These are phyloP conservation scores for Xanthoparmelia taractica DNA, from an alignment of 495 filamentous ascomycete species.

Conservation along the genomic window DNA sequence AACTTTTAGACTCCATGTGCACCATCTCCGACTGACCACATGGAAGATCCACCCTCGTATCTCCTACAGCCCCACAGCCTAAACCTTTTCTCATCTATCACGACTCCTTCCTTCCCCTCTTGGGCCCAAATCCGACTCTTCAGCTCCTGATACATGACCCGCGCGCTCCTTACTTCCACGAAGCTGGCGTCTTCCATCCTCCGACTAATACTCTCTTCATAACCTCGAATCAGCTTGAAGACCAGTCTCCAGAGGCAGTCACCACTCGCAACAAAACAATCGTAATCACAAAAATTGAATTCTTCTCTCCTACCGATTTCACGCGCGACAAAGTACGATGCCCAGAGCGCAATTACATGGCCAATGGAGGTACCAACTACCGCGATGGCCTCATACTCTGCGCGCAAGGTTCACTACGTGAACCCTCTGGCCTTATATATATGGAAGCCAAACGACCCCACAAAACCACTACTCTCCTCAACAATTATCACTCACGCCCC, in stretches of 20 bases:
- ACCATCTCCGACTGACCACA: not conserved
- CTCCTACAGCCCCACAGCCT: conserved; percentile 24
- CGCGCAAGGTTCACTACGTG: conserved; percentile 43
- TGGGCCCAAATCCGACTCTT: conserved; percentile 31
- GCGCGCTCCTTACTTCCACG: conserved; percentile 47
- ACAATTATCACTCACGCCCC: conserved; percentile 38
- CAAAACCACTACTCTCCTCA: conserved; percentile 30
- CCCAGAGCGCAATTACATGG: conserved; percentile 43
- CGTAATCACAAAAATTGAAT: conserved; percentile 33
- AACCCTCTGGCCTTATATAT: conserved; percentile 44
- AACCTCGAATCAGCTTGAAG: conserved; percentile 41
- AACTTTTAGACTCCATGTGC: not conserved
- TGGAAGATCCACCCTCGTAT: conserved; percentile 17
- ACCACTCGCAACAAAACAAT: conserved; percentile 30
- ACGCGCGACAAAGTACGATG: conserved; percentile 27
- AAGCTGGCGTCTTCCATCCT: conserved; percentile 50
- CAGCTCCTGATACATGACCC: conserved; percentile 32
- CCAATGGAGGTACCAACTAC: conserved; percentile 47
- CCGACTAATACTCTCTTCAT: conserved; percentile 47
- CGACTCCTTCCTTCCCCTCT: conserved; percentile 29
- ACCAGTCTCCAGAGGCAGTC: conserved; percentile 30
- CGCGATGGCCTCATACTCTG: conserved; percentile 39
- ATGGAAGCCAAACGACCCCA: conserved; percentile 34
- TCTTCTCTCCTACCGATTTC: conserved; percentile 29
- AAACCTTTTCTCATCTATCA: conserved; percentile 31